phyloP scores from a whole-genome alignment of 129 eudicot species.

The Silybum marianum region DNA sequence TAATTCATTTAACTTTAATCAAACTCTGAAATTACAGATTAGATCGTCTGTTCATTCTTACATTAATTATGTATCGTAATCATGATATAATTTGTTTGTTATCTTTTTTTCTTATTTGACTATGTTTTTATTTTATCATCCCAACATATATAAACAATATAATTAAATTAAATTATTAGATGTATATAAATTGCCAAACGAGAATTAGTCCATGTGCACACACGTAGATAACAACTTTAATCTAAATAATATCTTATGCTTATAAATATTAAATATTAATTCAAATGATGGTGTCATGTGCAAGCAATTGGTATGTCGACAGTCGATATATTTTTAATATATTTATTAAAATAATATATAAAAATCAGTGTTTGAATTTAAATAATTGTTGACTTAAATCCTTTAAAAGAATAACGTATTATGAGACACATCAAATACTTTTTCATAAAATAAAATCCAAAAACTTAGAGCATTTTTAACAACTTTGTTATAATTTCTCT shows the following conservation, averaged over 20 bases:
- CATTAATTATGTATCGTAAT: no score
- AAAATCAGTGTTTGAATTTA: not conserved
- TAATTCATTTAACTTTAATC: no score
- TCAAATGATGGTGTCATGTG: conserved; percentile 4
- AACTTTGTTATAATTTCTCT: no score
- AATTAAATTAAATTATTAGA: not conserved
- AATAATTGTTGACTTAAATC: not conserved
- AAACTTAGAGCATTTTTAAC: no score
- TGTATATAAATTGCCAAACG: not conserved
- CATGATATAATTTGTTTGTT: no score
- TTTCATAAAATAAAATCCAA: no score
- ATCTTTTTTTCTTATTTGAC: no score
- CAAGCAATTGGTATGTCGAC: conserved; percentile 27
- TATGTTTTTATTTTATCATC: no score
- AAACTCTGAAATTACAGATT: no score
- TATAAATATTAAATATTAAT: not conserved
- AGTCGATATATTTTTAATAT: not conserved
- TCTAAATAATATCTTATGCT: conserved; percentile 4
- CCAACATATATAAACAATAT: no score
- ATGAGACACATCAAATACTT: not conserved
- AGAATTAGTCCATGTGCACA: conserved; percentile 10
- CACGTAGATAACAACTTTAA: conserved; percentile 4
- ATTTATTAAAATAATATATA: not conserved
- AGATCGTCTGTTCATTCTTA: no score
- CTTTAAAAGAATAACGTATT: not conserved